Conservation (phyloP, 2,329 filamentous ascomycete genomes). For the Teratosphaeria destructans region DNA sequence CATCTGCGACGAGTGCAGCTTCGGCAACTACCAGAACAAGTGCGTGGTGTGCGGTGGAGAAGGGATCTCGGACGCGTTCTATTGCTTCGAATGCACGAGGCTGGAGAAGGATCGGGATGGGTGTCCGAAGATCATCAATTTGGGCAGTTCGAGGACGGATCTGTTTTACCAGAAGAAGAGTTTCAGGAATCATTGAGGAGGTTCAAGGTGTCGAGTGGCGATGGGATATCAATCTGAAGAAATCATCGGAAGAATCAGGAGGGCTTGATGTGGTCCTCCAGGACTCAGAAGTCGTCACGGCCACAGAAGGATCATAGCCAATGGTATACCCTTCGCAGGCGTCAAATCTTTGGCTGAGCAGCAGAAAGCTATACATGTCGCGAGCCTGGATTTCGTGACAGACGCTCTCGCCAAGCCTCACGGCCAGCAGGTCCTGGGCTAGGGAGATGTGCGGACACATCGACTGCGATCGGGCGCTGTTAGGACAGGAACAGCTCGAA, state of each 20-base stretch:
- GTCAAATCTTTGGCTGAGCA: no score
- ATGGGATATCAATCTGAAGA: background rate
- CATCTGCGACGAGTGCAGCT: slow-evolving; percentile 98
- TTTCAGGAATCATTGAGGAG: slow-evolving; percentile 47
- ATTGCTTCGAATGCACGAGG: slow-evolving; percentile 97
- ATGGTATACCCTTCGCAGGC: no score
- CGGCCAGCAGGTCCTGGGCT: no score
- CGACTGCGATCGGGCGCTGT: background rate
- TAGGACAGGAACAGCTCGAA: background rate
- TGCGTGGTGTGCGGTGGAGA: slow-evolving; percentile 98
- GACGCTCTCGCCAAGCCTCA: no score
- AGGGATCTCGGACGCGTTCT: slow-evolving; percentile 96
- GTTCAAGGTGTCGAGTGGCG: background rate
- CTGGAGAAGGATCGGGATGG: slow-evolving; percentile 95
- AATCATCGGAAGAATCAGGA: no score
- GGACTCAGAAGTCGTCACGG: no score
- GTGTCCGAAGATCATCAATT: slow-evolving; percentile 98
- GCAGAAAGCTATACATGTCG: no score
- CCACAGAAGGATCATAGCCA: background rate
- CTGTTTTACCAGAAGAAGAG: slow-evolving; percentile 69
- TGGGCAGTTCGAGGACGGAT: slow-evolving; percentile 92
- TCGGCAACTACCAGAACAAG: slow-evolving; percentile 99
- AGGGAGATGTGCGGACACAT: no score
- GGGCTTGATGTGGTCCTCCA: no score
- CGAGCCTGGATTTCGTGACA: no score